Evolutionary conservation across 2,329 filamentous ascomycete genomes (phyloP).

Genomic region (Grosmannia serpens): DNA sequence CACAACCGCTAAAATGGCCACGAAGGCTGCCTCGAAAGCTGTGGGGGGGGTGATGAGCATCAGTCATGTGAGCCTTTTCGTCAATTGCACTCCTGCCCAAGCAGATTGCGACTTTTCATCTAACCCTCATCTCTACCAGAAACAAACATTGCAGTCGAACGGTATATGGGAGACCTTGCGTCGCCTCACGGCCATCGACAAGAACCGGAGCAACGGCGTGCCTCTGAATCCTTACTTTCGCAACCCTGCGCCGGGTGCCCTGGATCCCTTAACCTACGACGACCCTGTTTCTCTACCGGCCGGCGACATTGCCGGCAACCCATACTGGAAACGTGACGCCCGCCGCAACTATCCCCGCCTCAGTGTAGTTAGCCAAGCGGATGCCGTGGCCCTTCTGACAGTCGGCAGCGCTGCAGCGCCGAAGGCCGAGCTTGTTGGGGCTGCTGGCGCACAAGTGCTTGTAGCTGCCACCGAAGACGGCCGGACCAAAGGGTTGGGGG

Average conservation of each 20-base stretch:
- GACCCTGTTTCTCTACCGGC: slow-evolving; percentile 79
- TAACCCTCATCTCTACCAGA: slow-evolving; percentile 42
- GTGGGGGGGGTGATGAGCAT: slow-evolving; percentile 43
- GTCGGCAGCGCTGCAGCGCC: slow-evolving; percentile 74
- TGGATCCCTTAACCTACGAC: slow-evolving; percentile 61
- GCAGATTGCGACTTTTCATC: not conserved
- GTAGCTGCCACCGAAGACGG: slow-evolving; percentile 67
- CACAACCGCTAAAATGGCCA: slow-evolving; percentile 35
- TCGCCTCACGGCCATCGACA: slow-evolving; percentile 66
- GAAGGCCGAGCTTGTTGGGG: slow-evolving; percentile 70
- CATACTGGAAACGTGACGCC: slow-evolving; percentile 90
- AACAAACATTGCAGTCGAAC: slow-evolving; percentile 86
- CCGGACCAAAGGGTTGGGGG: slow-evolving; percentile 57
- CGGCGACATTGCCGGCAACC: slow-evolving; percentile 79
- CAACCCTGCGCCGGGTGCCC: slow-evolving; percentile 65
- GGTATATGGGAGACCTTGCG: slow-evolving; percentile 84
- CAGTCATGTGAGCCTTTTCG: slow-evolving; percentile 38
- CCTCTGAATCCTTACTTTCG: slow-evolving; percentile 90
- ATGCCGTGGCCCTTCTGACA: slow-evolving; percentile 73
- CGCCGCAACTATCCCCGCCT: slow-evolving; percentile 72
- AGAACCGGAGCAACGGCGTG: slow-evolving; percentile 80
- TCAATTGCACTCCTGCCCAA: not conserved
- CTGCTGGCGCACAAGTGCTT: slow-evolving; percentile 48
- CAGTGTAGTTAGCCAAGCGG: slow-evolving; percentile 70
- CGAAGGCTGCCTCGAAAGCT: slow-evolving; percentile 46